Evolutionary conservation across 2,329 filamentous ascomycete species (phyloP), one percentile per base, ranked within the genome.

Genomic region (Phaeoacremonium minimum): DNA sequence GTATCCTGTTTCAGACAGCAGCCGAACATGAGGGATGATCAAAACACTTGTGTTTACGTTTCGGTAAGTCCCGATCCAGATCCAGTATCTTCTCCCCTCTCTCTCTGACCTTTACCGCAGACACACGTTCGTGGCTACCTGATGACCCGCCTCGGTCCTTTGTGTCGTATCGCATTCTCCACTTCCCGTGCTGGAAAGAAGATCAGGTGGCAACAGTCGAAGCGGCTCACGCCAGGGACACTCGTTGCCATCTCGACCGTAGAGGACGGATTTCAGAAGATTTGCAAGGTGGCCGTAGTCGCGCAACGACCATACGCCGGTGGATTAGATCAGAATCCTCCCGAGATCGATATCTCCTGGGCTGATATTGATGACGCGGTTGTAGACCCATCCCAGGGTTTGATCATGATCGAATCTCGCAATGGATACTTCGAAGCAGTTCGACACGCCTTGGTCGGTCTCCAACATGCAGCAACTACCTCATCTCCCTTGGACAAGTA

Each of bases 381-480:
- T 4, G 67, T 94, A 33, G 84, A 95, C 49, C 80, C 87, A 0
- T 71, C 74, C 13, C 58, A 74, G 20, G 79, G 85, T 47, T 82
- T 81, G 56, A 59, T 90, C 9, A 95, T 95, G 86, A 63, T 95
- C 0, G 87, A 95, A 52, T 73, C 84, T 2, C 74, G 81, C 4
- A 58, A 60, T 0, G 82, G 85, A 1, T 95, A 89, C 53, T 95
- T 79, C 44, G 90, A 96, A 56, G 78, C 85, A 0, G 71, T 77
- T 26, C 73, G 86, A 0, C 79, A 95, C 53, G 83, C 81, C 1
- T 69, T 96, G 53, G 64, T 76, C 12, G 83, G 85, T 0, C 60
- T 95, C 2, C 87, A 95, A 38, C 63, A 63, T 68, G 79, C 60
- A 55, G 60, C 13, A 35, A 43, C 20, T 15, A 38, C 15, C n/a